phyloP scores from a whole-genome alignment of 331 rosid genomes.

The Pyrus hybrid region DNA sequence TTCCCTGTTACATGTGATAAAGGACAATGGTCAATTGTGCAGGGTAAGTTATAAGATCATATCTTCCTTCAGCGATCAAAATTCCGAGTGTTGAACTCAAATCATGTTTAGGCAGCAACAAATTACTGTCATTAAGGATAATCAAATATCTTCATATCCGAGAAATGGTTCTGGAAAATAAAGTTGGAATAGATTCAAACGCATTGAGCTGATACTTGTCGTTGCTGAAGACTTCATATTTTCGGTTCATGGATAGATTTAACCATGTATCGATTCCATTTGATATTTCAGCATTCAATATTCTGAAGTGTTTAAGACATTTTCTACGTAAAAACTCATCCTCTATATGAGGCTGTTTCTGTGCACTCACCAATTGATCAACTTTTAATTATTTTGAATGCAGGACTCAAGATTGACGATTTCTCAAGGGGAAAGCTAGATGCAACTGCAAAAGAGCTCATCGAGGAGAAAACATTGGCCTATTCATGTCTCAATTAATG shows the following conservation, averaged over 20 bases:
- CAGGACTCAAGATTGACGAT: slow-evolving; percentile 68
- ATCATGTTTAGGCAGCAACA: not conserved
- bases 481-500: slow-evolving; percentile 41
- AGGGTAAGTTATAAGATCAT: slow-evolving; percentile 36
- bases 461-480: slow-evolving; percentile 68
- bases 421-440: slow-evolving; percentile 78
- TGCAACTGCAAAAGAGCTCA: slow-evolving; percentile 63
- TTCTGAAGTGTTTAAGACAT: too few species aligned
- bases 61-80: not conserved
- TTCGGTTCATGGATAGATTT: too few species aligned
- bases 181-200: not conserved
- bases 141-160: not conserved
- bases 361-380: too few species aligned
- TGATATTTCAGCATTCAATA: too few species aligned
- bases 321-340: too few species aligned
- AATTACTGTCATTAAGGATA: not conserved
- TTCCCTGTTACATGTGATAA: slow-evolving; percentile 90
- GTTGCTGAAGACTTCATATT: too few species aligned
- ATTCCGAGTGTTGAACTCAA: not conserved
- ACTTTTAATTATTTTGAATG: not conserved
- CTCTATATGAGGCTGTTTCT: too few species aligned
- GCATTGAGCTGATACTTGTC: too few species aligned
- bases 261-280: too few species aligned
- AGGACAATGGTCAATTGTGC: slow-evolving; percentile 83
- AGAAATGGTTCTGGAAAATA: not conserved